These are phyloP conservation scores for Lachnellula occidentalis DNA, from an alignment of 2,329 filamentous ascomycete genomes.

Conservation along the genomic window DNA sequence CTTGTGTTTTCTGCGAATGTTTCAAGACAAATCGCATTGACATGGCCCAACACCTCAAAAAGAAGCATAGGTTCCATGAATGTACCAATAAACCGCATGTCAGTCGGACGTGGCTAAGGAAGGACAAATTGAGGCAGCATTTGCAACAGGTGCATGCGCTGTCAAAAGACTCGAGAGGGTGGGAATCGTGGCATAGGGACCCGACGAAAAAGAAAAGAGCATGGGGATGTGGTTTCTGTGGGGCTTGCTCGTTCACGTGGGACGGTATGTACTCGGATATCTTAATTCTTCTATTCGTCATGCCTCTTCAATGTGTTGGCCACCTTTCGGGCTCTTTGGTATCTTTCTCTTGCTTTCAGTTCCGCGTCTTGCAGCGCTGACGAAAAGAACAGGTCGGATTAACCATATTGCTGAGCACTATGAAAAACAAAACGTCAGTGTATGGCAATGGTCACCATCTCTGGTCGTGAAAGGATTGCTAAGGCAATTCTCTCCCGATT, in stretches of 20 bases:
- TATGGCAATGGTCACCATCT: conserved; percentile 15
- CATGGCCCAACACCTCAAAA: conserved; percentile 13
- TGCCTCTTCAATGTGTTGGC: not conserved
- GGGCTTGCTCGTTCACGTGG: conserved; percentile 17
- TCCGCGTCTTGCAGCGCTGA: not conserved
- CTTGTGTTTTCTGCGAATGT: conserved; percentile 16
- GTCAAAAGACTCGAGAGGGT: conserved; percentile 5
- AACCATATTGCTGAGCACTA: conserved; percentile 23
- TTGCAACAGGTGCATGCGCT: conserved; percentile 18
- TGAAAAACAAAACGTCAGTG: conserved; percentile 13
- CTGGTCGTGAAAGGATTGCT: conserved; percentile 22
- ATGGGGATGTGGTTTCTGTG: conserved; percentile 25
- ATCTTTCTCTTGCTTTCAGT: not conserved
- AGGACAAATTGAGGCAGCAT: conserved; percentile 23
- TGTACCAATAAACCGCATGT: conserved; percentile 10
- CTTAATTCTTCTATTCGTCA: not conserved
- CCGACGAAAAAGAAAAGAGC: conserved; percentile 14
- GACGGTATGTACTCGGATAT: conserved; percentile 14
- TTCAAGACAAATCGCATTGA: conserved; percentile 6
- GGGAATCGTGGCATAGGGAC: conserved; percentile 18
- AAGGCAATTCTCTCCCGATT: conserved; percentile 16
- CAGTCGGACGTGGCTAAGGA: conserved; percentile 12
- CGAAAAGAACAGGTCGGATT: conserved; percentile 11
- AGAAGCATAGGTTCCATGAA: conserved; percentile 15
- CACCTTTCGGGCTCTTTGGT: not conserved